Conservation (phyloP, 1,139 yeast species). For the Candida dubliniensis region DNA sequence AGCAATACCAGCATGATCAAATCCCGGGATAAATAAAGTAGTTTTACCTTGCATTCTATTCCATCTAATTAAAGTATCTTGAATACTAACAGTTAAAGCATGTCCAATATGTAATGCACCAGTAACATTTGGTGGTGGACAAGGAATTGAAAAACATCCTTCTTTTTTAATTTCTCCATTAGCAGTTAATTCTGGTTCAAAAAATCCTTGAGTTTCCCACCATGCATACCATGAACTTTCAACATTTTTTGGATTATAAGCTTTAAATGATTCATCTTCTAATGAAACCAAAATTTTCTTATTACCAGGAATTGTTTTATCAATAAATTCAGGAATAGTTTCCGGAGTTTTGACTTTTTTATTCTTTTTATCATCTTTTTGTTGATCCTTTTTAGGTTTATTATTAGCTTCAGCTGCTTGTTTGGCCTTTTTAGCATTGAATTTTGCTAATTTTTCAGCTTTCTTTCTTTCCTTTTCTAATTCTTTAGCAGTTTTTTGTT, state of each 20-base stretch:
- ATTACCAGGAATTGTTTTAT: conserved; percentile 82
- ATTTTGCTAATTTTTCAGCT: conserved; percentile 95
- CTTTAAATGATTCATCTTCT: conserved; percentile 91
- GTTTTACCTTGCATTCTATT: conserved; percentile 98
- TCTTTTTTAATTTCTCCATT: conserved; percentile 78
- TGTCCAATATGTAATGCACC: conserved; percentile 99
- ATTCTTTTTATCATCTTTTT: conserved; percentile 70
- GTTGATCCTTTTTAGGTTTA: conserved; percentile 35
- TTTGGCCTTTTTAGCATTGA: conserved; percentile 89
- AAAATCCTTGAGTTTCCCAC: conserved; percentile 91
- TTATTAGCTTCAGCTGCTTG: conserved; percentile 49
- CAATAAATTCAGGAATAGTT: conserved; percentile 78
- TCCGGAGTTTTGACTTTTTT: conserved; percentile 62
- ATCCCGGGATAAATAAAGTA: conserved; percentile 90
- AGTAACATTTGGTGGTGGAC: conserved; percentile 98
- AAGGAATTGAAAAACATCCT: conserved; percentile 88
- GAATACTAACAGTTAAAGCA: conserved; percentile 92
- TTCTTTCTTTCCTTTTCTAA: conserved; percentile 92
- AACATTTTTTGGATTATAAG: conserved; percentile 88
- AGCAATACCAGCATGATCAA: conserved; percentile 99
- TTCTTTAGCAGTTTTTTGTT: conserved; percentile 66
- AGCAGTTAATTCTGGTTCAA: conserved; percentile 79
- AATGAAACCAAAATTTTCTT: conserved; percentile 82
- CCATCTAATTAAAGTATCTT: conserved; percentile 89
- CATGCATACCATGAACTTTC: conserved; percentile 98